Evolutionary conservation across 2,329 filamentous ascomycete species (phyloP).

Genomic region (Calonectria hongkongensis): DNA sequence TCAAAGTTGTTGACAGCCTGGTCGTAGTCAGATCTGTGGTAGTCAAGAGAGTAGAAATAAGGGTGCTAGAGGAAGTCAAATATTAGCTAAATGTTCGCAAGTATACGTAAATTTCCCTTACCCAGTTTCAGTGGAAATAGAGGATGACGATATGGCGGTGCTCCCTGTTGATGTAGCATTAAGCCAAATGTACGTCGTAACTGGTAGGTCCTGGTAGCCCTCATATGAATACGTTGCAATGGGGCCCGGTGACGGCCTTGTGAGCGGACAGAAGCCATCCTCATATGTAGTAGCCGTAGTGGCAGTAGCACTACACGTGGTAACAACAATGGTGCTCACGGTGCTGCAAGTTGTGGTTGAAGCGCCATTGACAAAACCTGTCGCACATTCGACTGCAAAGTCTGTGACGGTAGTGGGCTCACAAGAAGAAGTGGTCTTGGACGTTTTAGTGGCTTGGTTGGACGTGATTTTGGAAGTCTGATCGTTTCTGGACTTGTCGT

Average conservation of each 20-base stretch:
- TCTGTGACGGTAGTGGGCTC: conserved; percentile 12
- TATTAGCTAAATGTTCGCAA: neutral
- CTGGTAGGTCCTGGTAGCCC: neutral
- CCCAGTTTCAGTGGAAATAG: neutral
- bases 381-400: neutral
- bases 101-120: neutral
- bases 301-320: conserved; percentile 8
- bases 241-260: neutral
- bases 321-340: neutral
- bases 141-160: neutral
- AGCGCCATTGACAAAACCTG: neutral
- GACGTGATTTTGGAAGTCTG: neutral
- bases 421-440: conserved; percentile 2
- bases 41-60: neutral
- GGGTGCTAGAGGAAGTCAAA: neutral
- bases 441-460: neutral
- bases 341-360: conserved; percentile 12
- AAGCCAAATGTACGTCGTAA: conserved; percentile 2
- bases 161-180: neutral
- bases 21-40: conserved; percentile 1
- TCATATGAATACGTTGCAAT: conserved; percentile 12
- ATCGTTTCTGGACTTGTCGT: neutral
- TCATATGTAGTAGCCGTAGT: conserved; percentile 4
- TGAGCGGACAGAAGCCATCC: conserved; percentile 3
- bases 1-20: neutral